Percentiles rank a stretch among this genome's conserved stretches.
Evolutionary conservation across 2,329 filamentous ascomycete genomes (phyloP).

Genomic region (Coniosporium tulheliwenetii): DNA sequence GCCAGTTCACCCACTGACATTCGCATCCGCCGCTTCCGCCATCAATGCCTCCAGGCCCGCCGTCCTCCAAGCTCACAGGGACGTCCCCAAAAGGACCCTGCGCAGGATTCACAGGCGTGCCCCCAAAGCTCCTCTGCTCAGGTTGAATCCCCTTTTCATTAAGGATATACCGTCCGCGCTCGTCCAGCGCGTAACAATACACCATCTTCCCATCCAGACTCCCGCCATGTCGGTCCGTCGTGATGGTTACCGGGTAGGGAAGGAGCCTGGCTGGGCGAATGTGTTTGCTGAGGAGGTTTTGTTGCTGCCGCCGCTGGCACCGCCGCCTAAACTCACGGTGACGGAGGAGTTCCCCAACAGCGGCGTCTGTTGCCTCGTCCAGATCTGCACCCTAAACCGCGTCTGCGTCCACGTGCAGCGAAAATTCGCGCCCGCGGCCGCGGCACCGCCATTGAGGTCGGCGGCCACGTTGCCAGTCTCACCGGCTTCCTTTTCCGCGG

Average conservation of each 20-base stretch:
- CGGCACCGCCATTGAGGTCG: slow-evolving; percentile 35
- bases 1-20: not conserved
- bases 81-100: not conserved
- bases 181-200: slow-evolving; percentile 43
- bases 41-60: not conserved
- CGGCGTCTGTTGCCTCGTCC: slow-evolving; percentile 29
- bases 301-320: slow-evolving; percentile 4
- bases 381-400: slow-evolving; percentile 45
- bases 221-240: slow-evolving; percentile 45
- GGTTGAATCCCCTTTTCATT: not conserved
- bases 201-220: slow-evolving; percentile 36
- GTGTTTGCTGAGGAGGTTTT: slow-evolving; percentile 22
- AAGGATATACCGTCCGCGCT: not conserved
- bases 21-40: not conserved
- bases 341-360: slow-evolving; percentile 6
- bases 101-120: not conserved
- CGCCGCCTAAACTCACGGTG: slow-evolving; percentile 1
- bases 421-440: slow-evolving; percentile 26
- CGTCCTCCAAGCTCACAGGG: not conserved
- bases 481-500: slow-evolving; percentile 13
- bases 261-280: slow-evolving; percentile 40
- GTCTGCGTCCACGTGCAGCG: slow-evolving; percentile 46
- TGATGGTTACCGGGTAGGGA: slow-evolving; percentile 44
- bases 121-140: not conserved
- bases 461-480: slow-evolving; percentile 22